Conservation (phyloP, 2,329 filamentous ascomycete genomes). For the Fusarium coffeatum region DNA sequence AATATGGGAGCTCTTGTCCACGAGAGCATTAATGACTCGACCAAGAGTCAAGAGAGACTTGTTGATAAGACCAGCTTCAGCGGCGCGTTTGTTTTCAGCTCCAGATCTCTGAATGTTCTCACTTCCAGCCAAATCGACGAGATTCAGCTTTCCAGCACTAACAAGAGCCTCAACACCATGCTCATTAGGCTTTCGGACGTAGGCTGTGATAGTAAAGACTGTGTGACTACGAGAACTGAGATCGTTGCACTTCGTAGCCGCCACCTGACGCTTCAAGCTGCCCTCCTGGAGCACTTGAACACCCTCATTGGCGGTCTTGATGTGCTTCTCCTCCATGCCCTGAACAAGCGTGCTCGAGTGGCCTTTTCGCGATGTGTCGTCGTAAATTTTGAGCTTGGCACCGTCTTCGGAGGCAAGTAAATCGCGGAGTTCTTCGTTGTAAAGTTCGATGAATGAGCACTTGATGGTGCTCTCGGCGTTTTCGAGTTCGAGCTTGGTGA, state of each 20-base stretch:
- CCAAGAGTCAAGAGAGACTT: constrained; percentile 95
- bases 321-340: constrained; percentile 97
- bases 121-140: constrained; percentile 95
- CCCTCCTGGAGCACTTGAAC: constrained; percentile 90
- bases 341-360: constrained; percentile 88
- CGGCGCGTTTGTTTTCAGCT: constrained; percentile 96
- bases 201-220: constrained; percentile 94
- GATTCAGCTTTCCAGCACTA: constrained; percentile 91
- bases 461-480: constrained; percentile 90
- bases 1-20: constrained; percentile 90
- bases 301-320: constrained; percentile 84
- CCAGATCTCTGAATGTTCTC: constrained; percentile 98
- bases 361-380: constrained; percentile 89
- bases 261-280: constrained; percentile 95
- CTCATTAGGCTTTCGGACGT: constrained; percentile 83
- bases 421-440: constrained; percentile 97
- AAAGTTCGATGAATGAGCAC: constrained; percentile 98
- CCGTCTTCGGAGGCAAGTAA: constrained; percentile 84
- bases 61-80: constrained; percentile 96
- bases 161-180: constrained; percentile 90
- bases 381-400: constrained; percentile 92
- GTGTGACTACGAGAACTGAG: constrained; percentile 97
- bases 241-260: constrained; percentile 99
- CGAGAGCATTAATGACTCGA: constrained; percentile 95
- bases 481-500: constrained; percentile 82